phyloP scores from a whole-genome alignment of 139 green algal species.

The Parachlorella kessleri region DNA sequence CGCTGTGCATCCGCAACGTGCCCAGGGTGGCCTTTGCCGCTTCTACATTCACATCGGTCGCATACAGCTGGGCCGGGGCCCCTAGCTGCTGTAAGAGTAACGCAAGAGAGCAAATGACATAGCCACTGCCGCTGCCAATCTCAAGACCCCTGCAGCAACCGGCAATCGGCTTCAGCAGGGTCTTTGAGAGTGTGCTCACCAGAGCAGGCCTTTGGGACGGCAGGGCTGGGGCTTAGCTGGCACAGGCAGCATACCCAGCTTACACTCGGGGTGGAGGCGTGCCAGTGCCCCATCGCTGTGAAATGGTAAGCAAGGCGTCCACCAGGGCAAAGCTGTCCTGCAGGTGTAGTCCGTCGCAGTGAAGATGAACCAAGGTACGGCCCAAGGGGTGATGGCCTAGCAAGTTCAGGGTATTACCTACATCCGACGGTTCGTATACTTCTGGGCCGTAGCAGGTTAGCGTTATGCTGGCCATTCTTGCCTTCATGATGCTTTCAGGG shows the following conservation, averaged over 20 bases:
- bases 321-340: constrained; percentile 84
- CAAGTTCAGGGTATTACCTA: constrained; percentile 20
- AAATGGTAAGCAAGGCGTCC: constrained; percentile 50
- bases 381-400: neutral
- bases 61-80: constrained; percentile 27
- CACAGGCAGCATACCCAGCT: neutral
- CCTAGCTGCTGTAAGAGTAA: constrained; percentile 49
- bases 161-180: neutral
- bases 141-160: constrained; percentile 61
- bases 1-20: neutral
- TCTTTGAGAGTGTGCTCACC: neutral
- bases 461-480: constrained; percentile 21
- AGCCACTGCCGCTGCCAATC: constrained; percentile 86
- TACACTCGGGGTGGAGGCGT: constrained; percentile 12
- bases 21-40: too few species aligned
- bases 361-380: neutral
- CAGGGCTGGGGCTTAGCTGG: neutral
- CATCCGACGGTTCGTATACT: constrained; percentile 83
- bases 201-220: neutral
- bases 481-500: neutral
- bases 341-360: neutral
- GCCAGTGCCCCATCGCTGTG: neutral
- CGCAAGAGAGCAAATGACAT: constrained; percentile 77
- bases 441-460: constrained; percentile 48
- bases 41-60: constrained; percentile 19